A percentile compares a stretch with the other conserved stretches of the same genome.
Conservation (phyloP, 208 protist genomes). For the Leishmania turanica region DNA sequence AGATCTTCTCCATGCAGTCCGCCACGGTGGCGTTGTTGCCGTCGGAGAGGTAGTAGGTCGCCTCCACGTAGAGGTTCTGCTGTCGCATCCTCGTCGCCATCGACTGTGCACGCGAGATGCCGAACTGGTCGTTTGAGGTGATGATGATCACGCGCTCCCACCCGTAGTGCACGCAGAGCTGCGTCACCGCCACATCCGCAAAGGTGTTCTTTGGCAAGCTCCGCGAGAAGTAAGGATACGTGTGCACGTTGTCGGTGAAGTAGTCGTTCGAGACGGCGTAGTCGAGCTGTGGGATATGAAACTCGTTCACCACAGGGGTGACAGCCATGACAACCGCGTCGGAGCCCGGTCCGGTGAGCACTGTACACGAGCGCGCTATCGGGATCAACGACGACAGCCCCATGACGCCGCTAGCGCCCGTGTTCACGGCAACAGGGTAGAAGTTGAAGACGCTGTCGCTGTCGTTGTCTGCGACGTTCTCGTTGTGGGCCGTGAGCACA, state of each 20-base stretch:
- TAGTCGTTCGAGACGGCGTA: conserved; percentile 69
- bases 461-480: conserved; percentile 23
- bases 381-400: conserved; percentile 72
- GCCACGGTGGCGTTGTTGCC: conserved; percentile 25
- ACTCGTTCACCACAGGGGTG: conserved; percentile 83
- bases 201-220: conserved; percentile 54
- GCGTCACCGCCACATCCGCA: conserved; percentile 56
- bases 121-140: conserved; percentile 62
- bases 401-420: conserved; percentile 62
- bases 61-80: conserved; percentile 77
- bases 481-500: conserved; percentile 58
- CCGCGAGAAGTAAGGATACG: conserved; percentile 84
- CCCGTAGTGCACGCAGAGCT: conserved; percentile 68
- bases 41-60: conserved; percentile 49
- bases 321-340: conserved; percentile 54
- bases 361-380: conserved; percentile 65
- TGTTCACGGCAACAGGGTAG: conserved; percentile 64
- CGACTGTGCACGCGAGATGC: conserved; percentile 39
- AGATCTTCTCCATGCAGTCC: conserved; percentile 59
- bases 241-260: conserved; percentile 55
- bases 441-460: conserved; percentile 46
- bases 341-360: conserved; percentile 70
- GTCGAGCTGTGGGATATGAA: conserved; percentile 71
- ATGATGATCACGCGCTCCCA: conserved; percentile 89
- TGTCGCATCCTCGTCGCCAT: conserved; percentile 54